These are phyloP conservation scores for Phytopythium boreale DNA, from an alignment of 352 stramenopile species.

Conservation along the genomic window DNA sequence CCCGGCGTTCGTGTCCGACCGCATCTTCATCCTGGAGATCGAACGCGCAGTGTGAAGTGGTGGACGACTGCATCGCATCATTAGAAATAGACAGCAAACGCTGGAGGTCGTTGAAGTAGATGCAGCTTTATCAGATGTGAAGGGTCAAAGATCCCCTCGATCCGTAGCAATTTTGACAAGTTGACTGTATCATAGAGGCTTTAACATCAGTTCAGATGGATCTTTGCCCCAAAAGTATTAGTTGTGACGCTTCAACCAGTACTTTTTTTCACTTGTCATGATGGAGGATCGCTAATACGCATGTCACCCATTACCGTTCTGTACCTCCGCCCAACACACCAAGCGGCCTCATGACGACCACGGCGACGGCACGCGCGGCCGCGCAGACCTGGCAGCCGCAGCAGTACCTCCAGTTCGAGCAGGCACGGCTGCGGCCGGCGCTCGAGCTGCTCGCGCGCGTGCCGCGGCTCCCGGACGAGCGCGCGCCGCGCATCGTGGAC, in stretches of 20 bases:
- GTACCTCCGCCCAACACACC: too few relatives aligned
- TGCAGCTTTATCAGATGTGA: too few relatives aligned
- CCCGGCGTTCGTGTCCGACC: slow-evolving; percentile 12
- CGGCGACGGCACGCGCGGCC: slow-evolving; percentile 11
- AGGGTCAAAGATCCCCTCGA: too few relatives aligned
- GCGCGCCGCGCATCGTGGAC: slow-evolving; percentile 41
- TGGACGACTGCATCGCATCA: too few relatives aligned
- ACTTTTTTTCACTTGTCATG: too few relatives aligned
- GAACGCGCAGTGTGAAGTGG: not conserved
- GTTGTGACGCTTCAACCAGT: not conserved
- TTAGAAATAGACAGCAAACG: too few relatives aligned
- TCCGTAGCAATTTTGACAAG: too few relatives aligned
- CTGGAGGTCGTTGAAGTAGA: not conserved
- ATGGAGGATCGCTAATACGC: too few relatives aligned
- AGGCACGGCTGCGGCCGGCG: slow-evolving; percentile 50
- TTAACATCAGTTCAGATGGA: not conserved
- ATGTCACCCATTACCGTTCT: too few relatives aligned
- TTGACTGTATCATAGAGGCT: not conserved
- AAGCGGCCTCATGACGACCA: not conserved
- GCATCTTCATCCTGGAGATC: slow-evolving; percentile 6
- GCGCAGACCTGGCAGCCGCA: slow-evolving; percentile 50
- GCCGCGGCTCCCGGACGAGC: slow-evolving; percentile 15
- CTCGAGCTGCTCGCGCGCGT: slow-evolving; percentile 58
- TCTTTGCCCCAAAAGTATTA: not conserved
- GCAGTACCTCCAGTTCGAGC: slow-evolving; percentile 67